A percentile compares a stretch with the other conserved stretches of the same genome.
phyloP scores from a whole-genome alignment of 257 asterid species.

The Solanum rostratum region DNA sequence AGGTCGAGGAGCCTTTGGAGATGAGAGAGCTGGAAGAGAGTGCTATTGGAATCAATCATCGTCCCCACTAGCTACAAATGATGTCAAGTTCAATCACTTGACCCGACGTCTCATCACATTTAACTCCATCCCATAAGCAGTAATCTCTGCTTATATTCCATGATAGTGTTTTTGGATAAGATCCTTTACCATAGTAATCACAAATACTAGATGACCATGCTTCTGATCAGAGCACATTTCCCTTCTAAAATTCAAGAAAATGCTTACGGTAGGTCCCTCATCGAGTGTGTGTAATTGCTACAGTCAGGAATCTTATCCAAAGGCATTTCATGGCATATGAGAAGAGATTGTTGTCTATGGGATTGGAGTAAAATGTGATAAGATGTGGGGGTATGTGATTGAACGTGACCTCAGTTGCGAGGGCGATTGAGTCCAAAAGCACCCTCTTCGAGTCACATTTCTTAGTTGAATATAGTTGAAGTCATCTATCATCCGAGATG shows the following conservation, averaged over 20 bases:
- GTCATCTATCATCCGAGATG: not conserved
- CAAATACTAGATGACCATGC: not conserved
- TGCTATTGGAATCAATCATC: constrained; percentile 1
- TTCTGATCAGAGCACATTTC: not conserved
- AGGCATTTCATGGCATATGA: constrained; percentile 3
- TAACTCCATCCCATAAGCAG: constrained; percentile 20
- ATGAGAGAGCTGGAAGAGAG: constrained; percentile 4
- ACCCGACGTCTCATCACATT: constrained; percentile 1
- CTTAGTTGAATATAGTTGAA: not conserved
- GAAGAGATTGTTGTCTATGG: constrained; percentile 4
- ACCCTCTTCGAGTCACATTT: not conserved
- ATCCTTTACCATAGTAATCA: not conserved
- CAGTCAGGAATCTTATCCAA: not conserved
- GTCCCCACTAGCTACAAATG: constrained; percentile 1
- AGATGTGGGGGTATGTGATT: constrained; percentile 3
- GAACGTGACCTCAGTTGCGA: constrained; percentile 13
- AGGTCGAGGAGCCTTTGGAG: constrained; percentile 2
- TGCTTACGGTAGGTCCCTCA: not conserved
- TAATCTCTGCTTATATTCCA: constrained; percentile 11
- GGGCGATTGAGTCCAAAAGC: not conserved
- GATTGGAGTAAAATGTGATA: constrained; percentile 10
- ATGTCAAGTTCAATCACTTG: constrained; percentile 15
- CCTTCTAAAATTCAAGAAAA: not conserved
- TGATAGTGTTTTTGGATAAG: not conserved
- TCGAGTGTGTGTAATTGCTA: not conserved